These are phyloP conservation scores for Phylloporus sp. DNA, from an alignment of 768 basidiomycete genomes.

Conservation along the genomic window DNA sequence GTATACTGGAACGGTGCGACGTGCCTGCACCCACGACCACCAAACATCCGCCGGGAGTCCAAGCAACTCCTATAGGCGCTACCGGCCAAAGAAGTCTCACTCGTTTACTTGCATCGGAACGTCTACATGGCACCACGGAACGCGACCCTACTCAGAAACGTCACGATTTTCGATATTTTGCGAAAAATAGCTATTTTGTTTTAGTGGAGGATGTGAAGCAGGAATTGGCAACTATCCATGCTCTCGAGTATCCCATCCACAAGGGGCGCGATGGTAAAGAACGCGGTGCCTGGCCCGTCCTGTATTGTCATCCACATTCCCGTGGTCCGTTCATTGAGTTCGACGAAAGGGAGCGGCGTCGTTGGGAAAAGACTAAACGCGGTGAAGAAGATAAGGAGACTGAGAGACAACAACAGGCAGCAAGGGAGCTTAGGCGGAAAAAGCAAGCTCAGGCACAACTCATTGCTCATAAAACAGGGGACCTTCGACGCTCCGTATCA, in stretches of 20 bases:
- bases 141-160: conserved; percentile 88
- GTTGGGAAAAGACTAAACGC: conserved; percentile 58
- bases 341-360: conserved; percentile 66
- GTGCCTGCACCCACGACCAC: conserved; percentile 29
- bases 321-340: conserved; percentile 74
- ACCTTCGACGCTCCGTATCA: conserved; percentile 71
- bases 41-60: conserved; percentile 27
- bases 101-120: conserved; percentile 74
- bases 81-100: conserved; percentile 48
- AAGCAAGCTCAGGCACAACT: conserved; percentile 28
- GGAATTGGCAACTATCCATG: conserved; percentile 79
- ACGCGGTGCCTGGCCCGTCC: conserved; percentile 74
- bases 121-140: conserved; percentile 79
- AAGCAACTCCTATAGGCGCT: conserved; percentile 29
- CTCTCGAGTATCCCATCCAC: conserved; percentile 69
- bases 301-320: conserved; percentile 72
- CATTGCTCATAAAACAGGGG: conserved; percentile 37
- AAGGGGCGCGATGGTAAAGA: conserved; percentile 51
- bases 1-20: conserved; percentile 66
- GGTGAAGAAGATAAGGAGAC: conserved; percentile 37
- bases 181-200: conserved; percentile 69
- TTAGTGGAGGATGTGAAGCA: conserved; percentile 88
- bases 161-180: conserved; percentile 86
- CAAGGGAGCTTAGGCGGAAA: conserved; percentile 26
- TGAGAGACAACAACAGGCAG: conserved; percentile 25